These are phyloP conservation scores for Podaxis carcinomalis DNA, from an alignment of 768 basidiomycete genomes.

Conservation along the genomic window DNA sequence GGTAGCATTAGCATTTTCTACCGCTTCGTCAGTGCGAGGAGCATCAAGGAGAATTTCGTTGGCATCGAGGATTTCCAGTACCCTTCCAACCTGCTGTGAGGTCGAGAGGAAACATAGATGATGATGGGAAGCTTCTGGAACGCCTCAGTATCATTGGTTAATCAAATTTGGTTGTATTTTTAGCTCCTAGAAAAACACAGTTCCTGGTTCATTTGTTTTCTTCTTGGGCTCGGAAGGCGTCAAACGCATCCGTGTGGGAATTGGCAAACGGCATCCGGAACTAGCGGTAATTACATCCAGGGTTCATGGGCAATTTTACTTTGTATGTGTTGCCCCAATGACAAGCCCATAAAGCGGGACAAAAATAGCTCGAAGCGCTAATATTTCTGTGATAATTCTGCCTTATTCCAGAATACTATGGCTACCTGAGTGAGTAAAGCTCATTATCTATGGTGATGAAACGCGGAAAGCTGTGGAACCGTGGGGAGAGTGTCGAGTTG, in stretches of 20 bases:
- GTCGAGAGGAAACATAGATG: neutral
- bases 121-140: neutral
- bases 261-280: neutral
- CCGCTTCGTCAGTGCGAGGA: slow-evolving; percentile 83
- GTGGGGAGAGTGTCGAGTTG: neutral
- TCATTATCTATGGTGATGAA: neutral
- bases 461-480: neutral
- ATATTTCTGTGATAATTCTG: neutral
- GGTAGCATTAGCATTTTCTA: slow-evolving; percentile 68
- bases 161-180: neutral
- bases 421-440: neutral
- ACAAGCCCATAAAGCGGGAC: neutral
- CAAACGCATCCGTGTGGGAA: no score
- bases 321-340: neutral
- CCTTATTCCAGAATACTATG: neutral
- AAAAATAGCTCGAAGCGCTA: neutral
- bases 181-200: neutral
- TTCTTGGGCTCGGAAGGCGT: no score
- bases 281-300: neutral
- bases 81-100: slow-evolving; percentile 78
- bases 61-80: slow-evolving; percentile 77
- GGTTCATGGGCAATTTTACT: neutral
- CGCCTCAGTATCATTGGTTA: neutral
- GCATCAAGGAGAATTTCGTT: slow-evolving; percentile 97
- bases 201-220: no score